Evolutionary conservation across 176 grass and related monocot genomes (phyloP), one percentile per base, ranked within the genome.

Genomic region (Rhynchospora pubera): DNA sequence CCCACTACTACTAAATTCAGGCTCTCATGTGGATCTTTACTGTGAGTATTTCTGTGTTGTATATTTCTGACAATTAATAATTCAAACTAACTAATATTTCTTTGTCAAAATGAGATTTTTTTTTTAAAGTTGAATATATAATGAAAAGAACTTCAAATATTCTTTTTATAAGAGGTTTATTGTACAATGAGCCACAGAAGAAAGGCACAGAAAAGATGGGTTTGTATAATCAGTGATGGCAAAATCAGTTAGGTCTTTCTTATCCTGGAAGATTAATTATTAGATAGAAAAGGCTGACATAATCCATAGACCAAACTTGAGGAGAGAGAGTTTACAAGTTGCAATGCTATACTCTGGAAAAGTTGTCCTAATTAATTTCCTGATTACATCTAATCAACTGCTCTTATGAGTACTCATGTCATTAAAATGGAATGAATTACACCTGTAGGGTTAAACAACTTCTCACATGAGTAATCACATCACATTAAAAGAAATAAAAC

Each of bases 161-260:
- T 39, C 0, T 0, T 4, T 39, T 39, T 39, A 39, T 39, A 39
- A 39, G 34, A 11, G 1, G 70, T 74, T 32, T 1, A 13, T 53
- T 80, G 16, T 13, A 46, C n/a, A 0, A 80, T 62, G 57, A 18
- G 24, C 4, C 32, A 45, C 78, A 63, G 5, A 34, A 62, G 18
- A 2, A 63, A 63, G 34, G 16, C 79, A 82, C 61, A 82, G 43
- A 63, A 65, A 13, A 48, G 13, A 50, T 30, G 1, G 8, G 5
- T 50, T 19, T 50, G 32, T 9, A 10, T 47, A 66, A 82, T 51
- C 44, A 66, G 7, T 82, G 79, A 82, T 82, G 79, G 62, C 59
- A 47, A 51, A 65, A 65, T 82, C 62, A 64, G 79, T 82, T 82
- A 82, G 79, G 79, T 82, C 61, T 82, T 50, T 82, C 79, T 82